Base-by-base conservation (phyloP, 2,329 filamentous ascomycete genomes). In the Exserohilum turcica region DNA sequence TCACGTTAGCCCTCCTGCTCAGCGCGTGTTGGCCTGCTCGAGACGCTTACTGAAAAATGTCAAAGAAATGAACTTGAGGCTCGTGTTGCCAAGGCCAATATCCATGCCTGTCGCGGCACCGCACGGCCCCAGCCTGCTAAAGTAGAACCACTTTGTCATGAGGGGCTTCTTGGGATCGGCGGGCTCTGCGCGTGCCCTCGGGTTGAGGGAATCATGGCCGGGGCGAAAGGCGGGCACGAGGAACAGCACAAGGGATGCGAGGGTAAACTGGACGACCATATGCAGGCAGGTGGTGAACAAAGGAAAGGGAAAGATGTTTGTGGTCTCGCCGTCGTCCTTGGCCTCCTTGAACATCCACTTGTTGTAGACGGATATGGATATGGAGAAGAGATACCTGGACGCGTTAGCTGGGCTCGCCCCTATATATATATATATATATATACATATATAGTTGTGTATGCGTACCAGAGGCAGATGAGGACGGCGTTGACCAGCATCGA, bases 301-400 rank as follows among this genome's bases (percentile, higher is more conserved):
- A 33, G 94, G 94, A 68, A 94, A 97, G 45, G 90, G 87, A 73
- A 99, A 99, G 76, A 97, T 88, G 63, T 74, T 71, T 49, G 68
- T 54, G 7, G 68, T 53, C 50, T 72, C 59, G 48, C 72, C 71
- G 55, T 73, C 72, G 43, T 61, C 71, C 47, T 66, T 68, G 16
- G 73, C 71, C 44, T 88, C 84, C 57, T 88, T 84, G 77, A 99
- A 97, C 93, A 99, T 97, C 94, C 94, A 97, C 79, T 97, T 97
- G 83, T 99, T 99, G 81, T 97, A 99, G 88, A 74, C 70, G 37
- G 72, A 74, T 37, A 74, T 96, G 43, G 90, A 91, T 61, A 97
- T 84, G 15, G 92, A 97, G 76, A 97, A 97, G 33, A 92, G 78
- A 72, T 90, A 86, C 78, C 77, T 79, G 57, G 27, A 24, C 5